Percentiles rank a stretch among this genome's conserved stretches.
phyloP scores from a whole-genome alignment of 352 stramenopile species.

The Phytophthora foliorum region DNA sequence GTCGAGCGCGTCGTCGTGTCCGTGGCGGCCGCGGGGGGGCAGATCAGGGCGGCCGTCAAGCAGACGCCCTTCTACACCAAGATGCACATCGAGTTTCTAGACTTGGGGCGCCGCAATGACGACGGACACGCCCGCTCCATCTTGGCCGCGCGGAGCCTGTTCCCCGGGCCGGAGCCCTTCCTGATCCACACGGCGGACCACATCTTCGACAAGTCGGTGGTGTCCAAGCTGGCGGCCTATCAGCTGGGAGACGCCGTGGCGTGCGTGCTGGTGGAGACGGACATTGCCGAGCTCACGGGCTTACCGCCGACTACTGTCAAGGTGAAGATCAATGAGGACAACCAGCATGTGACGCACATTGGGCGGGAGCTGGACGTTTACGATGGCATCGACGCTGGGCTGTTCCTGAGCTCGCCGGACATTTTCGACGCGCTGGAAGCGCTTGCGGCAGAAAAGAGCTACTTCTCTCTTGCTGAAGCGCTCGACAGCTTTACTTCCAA shows the following conservation, averaged over 20 bases:
- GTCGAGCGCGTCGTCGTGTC: conserved; percentile 86
- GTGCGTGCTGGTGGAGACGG: conserved; percentile 81
- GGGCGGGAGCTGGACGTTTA: conserved; percentile 60
- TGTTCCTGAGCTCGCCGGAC: conserved; percentile 75
- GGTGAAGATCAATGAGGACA: conserved; percentile 67
- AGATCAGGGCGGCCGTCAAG: conserved; percentile 75
- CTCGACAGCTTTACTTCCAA: conserved; percentile 69
- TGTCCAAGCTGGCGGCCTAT: conserved; percentile 70
- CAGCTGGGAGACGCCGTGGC: conserved; percentile 65
- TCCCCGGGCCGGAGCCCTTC: conserved; percentile 68
- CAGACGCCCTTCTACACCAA: conserved; percentile 76
- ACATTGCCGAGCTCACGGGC: conserved; percentile 68
- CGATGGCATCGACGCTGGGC: conserved; percentile 74
- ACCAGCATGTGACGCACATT: conserved; percentile 66
- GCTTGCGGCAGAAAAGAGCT: conserved; percentile 66
- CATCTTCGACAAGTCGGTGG: conserved; percentile 88
- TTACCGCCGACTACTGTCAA: conserved; percentile 70
- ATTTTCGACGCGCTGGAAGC: conserved; percentile 79
- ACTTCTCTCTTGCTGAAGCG: conserved; percentile 83
- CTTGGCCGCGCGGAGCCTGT: conserved; percentile 73
- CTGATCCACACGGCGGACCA: conserved; percentile 89
- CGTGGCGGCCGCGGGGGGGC: conserved; percentile 61
- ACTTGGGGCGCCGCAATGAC: conserved; percentile 72
- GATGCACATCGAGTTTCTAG: conserved; percentile 87
- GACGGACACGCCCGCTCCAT: conserved; percentile 80